Base-by-base conservation (phyloP, 2,329 filamentous ascomycete species). In the Cercospora canescens region DNA sequence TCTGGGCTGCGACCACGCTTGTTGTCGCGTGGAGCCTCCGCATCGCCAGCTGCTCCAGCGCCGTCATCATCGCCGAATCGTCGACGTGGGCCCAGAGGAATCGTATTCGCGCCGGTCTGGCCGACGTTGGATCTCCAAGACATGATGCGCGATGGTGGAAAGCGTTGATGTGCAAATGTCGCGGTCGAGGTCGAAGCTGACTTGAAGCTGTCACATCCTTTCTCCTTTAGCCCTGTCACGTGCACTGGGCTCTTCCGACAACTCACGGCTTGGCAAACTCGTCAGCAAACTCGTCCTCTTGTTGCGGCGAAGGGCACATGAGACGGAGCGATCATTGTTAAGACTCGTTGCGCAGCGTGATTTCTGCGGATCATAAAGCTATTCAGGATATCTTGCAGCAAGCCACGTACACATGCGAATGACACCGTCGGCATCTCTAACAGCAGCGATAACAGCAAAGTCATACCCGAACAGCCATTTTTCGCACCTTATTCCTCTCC, bases 91-190 rank as follows among this genome's bases (percentile, higher is more conserved):
- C 95, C 95, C 68, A 99, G 84, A 67, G 95, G 95, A 75, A 99
- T 96, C 77, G 97, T 98, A 82, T 99, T 99, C 52, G 96, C 98
- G 60, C 95, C 95, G 21, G 95, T 99, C 78, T 97, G 96, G 73
- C 95, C 95, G 76, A 88, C 85, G 72, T 83, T 85, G 70, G 85
- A 86, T 76, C 88, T 85, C 87, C 87, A 89, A 78, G 87, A 81
- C 88, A 89, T 89, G 37, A 64, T 72, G 65, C 63, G 58, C 65
- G 70, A 45, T 64, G 60, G 35, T 62, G 45, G 12, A 24, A n/a
- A n/a, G 14, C 2, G 30, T 37, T 11, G 63, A 32, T 62, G 64
- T 35, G 54, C 41, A 41, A 39, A 48, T 39, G 26, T 30, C 54
- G 39, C 9, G 48, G 52, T 28, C 32, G 57, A 58, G 30, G 62